Conservation (phyloP, 495 filamentous ascomycete genomes). For the Neurospora sp. region DNA sequence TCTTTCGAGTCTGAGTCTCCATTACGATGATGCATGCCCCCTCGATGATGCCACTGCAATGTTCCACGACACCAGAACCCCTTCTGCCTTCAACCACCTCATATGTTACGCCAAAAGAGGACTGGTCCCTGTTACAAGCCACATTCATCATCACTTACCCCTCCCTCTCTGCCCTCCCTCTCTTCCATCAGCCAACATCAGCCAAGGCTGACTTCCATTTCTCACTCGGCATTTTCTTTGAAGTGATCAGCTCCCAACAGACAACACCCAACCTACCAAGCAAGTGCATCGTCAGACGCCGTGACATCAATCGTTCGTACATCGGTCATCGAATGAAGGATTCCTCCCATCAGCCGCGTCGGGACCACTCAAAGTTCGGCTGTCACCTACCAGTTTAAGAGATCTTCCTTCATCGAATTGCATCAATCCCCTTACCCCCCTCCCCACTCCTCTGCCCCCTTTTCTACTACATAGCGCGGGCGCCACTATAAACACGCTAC, state of each 20-base stretch:
- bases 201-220: not conserved
- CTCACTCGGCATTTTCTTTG: not conserved
- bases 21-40: not conserved
- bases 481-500: not conserved
- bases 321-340: not conserved
- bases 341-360: not conserved
- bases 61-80: not conserved
- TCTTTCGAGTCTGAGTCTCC: not conserved
- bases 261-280: not conserved
- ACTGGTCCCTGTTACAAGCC: not conserved
- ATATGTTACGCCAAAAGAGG: not conserved
- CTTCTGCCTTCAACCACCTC: not conserved
- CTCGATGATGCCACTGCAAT: not conserved
- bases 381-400: not conserved
- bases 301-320: not conserved
- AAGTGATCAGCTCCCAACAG: not conserved
- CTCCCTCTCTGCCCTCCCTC: not conserved
- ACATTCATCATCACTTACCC: not conserved
- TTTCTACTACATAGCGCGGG: not conserved
- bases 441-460: not conserved
- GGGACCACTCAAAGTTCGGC: not conserved
- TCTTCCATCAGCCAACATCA: not conserved
- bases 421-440: not conserved
- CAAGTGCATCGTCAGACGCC: not conserved
- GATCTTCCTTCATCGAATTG: not conserved